phyloP scores from a whole-genome alignment of 228 moss, liverwort and hornwort species.

The Sphagnum fallax region DNA sequence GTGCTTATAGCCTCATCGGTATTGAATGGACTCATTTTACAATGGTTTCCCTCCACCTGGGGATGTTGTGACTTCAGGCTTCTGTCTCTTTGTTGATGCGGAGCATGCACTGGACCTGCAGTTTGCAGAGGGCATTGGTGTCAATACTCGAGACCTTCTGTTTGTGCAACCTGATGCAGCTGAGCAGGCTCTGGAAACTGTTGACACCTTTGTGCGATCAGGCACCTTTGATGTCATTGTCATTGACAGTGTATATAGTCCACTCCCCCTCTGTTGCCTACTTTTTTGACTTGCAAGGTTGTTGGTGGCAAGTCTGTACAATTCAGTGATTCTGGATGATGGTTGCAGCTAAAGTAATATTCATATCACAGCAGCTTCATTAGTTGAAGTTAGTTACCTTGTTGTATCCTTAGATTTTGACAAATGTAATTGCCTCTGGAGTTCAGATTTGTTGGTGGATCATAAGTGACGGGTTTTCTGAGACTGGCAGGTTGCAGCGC shows the following conservation, averaged over 20 bases:
- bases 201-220: constrained; percentile 71
- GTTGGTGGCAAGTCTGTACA: neutral
- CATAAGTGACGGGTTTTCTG: neutral
- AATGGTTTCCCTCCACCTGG: no score
- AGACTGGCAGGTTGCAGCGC: constrained; percentile 63
- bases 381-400: neutral
- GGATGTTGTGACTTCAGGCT: constrained; percentile 25
- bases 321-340: neutral
- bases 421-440: neutral
- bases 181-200: constrained; percentile 71
- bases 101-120: constrained; percentile 78
- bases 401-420: neutral
- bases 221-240: constrained; percentile 64
- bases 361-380: neutral
- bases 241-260: constrained; percentile 66
- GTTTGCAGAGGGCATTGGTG: constrained; percentile 77
- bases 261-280: constrained; percentile 1
- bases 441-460: neutral
- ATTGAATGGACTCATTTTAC: no score
- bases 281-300: neutral
- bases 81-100: constrained; percentile 75
- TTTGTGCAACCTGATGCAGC: constrained; percentile 80
- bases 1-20: no score
- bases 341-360: neutral
- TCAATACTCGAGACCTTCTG: constrained; percentile 50